These are phyloP conservation scores for Melastoma malabathricum DNA, from an alignment of 345 rosid species.

Conservation along the genomic window DNA sequence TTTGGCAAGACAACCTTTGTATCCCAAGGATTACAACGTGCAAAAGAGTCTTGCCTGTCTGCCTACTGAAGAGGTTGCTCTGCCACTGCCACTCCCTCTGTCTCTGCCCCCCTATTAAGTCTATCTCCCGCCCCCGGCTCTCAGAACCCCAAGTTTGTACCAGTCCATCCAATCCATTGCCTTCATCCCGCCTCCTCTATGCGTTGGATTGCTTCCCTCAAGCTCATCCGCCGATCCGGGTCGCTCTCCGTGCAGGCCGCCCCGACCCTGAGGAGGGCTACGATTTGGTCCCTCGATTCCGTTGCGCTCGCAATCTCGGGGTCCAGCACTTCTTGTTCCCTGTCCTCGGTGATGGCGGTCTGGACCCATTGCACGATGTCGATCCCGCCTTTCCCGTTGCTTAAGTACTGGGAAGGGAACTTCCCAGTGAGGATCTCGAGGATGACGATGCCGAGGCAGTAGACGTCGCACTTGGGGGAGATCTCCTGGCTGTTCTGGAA, in stretches of 20 bases:
- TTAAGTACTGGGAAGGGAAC: slow-evolving; percentile 56
- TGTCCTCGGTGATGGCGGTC: slow-evolving; percentile 19
- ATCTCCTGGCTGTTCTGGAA: slow-evolving; percentile 24
- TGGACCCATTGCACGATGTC: slow-evolving; percentile 52
- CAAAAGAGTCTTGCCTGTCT: no score
- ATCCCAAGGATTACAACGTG: no score
- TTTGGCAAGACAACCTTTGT: no score
- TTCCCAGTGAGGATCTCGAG: slow-evolving; percentile 76
- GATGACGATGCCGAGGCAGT: slow-evolving; percentile 57
- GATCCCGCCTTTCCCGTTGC: slow-evolving; percentile 41
- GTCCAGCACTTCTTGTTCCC: slow-evolving; percentile 46
- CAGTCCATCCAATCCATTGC: no score
- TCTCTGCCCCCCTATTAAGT: no score
- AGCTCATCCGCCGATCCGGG: slow-evolving; percentile 31
- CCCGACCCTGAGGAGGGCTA: slow-evolving; percentile 39
- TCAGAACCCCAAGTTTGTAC: no score
- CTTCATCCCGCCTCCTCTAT: slow-evolving; percentile 33
- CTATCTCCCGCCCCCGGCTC: no score
- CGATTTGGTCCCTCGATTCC: slow-evolving; percentile 25
- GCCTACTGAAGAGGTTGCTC: no score
- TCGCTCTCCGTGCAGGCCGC: slow-evolving; percentile 41
- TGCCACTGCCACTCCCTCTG: no score
- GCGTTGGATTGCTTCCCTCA: slow-evolving; percentile 42
- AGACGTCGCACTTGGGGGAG: slow-evolving; percentile 62
- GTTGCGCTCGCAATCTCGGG: slow-evolving; percentile 37